phyloP scores from a whole-genome alignment of 148 eudicot genomes.

The Chenopodium formosanum region DNA sequence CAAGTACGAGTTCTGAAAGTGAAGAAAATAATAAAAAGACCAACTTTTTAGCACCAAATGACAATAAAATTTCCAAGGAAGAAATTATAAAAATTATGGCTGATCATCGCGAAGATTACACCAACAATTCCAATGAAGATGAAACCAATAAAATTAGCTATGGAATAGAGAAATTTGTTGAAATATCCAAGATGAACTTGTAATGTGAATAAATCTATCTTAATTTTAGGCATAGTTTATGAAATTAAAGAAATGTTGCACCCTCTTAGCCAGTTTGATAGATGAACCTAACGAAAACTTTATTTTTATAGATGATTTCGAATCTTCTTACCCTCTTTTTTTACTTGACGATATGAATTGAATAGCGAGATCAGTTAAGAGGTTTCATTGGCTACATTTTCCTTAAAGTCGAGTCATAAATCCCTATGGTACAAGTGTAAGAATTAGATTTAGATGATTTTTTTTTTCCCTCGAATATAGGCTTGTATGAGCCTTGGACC shows the following conservation, averaged over 20 bases:
- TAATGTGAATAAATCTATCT: not conserved
- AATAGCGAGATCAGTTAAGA: too few relatives aligned
- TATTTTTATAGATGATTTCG: not conserved
- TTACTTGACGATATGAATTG: too few relatives aligned
- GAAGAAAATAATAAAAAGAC: not conserved
- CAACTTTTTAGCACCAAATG: not conserved
- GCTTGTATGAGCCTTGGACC: not conserved
- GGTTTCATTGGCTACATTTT: too few relatives aligned
- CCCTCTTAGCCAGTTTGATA: not conserved
- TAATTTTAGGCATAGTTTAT: not conserved
- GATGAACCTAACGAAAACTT: not conserved
- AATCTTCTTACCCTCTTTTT: too few relatives aligned
- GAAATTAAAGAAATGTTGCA: not conserved
- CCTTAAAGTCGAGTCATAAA: not conserved
- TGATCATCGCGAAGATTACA: not conserved
- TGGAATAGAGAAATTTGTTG: not conserved
- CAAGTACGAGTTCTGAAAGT: not conserved
- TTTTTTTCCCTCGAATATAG: not conserved
- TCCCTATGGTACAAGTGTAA: not conserved
- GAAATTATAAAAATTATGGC: not conserved
- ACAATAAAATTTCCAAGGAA: conserved; percentile 6
- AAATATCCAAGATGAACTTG: conserved; percentile 4
- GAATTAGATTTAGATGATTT: not conserved
- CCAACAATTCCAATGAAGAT: not conserved
- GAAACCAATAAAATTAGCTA: not conserved